These are phyloP conservation scores for Fusarium acutatum DNA, from an alignment of 2,329 filamentous ascomycete genomes.

Conservation along the genomic window DNA sequence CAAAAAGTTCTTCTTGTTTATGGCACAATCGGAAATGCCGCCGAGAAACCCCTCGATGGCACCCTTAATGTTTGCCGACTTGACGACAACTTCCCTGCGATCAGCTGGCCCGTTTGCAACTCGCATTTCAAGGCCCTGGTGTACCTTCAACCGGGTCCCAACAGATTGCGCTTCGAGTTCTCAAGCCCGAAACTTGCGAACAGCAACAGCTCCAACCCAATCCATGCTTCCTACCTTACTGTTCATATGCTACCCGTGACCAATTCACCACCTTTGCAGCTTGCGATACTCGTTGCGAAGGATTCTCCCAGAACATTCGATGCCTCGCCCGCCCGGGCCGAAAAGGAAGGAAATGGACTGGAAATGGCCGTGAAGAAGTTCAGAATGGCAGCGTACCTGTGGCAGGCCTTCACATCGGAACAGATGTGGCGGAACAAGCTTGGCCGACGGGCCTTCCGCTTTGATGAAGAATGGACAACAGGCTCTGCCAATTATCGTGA, in stretches of 20 bases:
- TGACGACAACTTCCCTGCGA: constrained; percentile 85
- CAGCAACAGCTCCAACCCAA: constrained; percentile 69
- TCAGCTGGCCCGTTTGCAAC: constrained; percentile 85
- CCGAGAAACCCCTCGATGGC: constrained; percentile 76
- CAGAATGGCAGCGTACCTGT: constrained; percentile 92
- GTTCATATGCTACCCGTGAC: constrained; percentile 87
- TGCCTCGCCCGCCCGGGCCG: constrained; percentile 76
- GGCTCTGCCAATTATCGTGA: constrained; percentile 84
- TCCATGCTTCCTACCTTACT: constrained; percentile 82
- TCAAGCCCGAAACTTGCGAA: constrained; percentile 81
- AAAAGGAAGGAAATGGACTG: constrained; percentile 83
- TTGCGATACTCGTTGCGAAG: constrained; percentile 86
- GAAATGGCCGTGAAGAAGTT: constrained; percentile 88
- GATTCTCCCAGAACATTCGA: constrained; percentile 91
- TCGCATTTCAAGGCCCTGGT: constrained; percentile 93
- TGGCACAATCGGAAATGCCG: constrained; percentile 80
- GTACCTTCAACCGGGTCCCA: constrained; percentile 90
- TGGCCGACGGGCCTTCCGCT: constrained; percentile 84
- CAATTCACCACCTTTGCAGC: constrained; percentile 82
- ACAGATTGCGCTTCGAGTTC: constrained; percentile 89
- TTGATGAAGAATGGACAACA: constrained; percentile 94
- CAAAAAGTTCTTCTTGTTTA: constrained; percentile 87
- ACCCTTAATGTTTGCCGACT: constrained; percentile 80
- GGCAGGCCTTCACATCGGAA: constrained; percentile 96
- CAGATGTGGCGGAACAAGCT: constrained; percentile 93